Evolutionary conservation across 305 asterid species (phyloP), one percentile per base, ranked within the genome.

Genomic region (Fraxinus platypoda): DNA sequence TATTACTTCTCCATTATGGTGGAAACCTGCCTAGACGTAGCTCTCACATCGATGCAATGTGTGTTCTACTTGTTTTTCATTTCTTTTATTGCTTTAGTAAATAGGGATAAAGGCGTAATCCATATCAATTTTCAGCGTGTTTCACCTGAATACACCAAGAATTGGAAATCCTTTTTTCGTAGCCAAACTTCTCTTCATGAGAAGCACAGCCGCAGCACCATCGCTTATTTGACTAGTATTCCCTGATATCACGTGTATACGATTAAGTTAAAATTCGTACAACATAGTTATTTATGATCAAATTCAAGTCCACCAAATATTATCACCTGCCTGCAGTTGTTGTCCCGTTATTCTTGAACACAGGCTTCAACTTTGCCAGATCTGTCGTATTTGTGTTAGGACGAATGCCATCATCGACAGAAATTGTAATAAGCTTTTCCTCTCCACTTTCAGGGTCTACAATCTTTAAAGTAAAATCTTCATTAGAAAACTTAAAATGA

Each of bases 131-230:
- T 25, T 52, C 28, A 31, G 66, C 64, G 73, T 8, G 23, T 73
- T 17, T 83, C 81, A 95, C 98, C 98, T 89, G 92, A 92, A 91
- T 52, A 91, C 84, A 15, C 99, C 99, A 74, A 94, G 94, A 90
- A 95, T 86, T 2, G 96, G 97, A 83, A 95, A 90, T 78, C 98
- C 96, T 86, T 93, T 95, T 76, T 91, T 82, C 82, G 80, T 57
- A 13, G 99, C 99, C 71, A 89, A 73, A 76, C 97, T 93, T 87
- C 99, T 91, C 89, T 89, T 95, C 99, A 94, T 95, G 80, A 95
- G 95, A 81, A 95, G 99, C 82, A 95, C 99, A 80, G 97, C 99
- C 81, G 92, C 99, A 74, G 99, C 98, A 62, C 98, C 99, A 84
- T 95, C 97, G 81, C 95, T 94, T 75, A 95, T 74, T 88, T 95